Base-by-base conservation (phyloP, 257 asterid genomes). In the Nicotiana attenuata region DNA sequence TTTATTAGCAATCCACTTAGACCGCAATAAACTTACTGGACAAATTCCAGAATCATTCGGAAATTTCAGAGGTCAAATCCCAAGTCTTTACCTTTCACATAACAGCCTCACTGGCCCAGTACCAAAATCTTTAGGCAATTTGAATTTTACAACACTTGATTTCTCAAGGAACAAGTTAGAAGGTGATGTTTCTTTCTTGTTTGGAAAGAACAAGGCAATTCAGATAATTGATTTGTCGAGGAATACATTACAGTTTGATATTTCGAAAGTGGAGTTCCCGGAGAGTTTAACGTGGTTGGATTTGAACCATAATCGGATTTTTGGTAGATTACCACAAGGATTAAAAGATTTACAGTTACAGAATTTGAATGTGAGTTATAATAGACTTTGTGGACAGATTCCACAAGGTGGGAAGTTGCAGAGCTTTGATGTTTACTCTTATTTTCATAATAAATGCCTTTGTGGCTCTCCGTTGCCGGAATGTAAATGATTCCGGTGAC, bases 11-110 rank as follows among this genome's bases (percentile, higher is more conserved):
- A 73, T 93, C 6, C n/a, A 81, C 0, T 33, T 93, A 11, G 94
- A 88, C 82, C 80, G 90, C 28, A 92, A 93, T 87, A 84, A 76
- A 15, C 92, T 93, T 81, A 88, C 90, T 0, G 97, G 97, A 13
- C 4, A 56, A 28, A 88, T 93, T 64, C 97, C 97, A 0, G 91
- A 90, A 0, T 86, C 94, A 2, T 90, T 92, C 61, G 90, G 91
- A 4, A 82, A 79, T 0, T 76, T 90, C 61, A 56, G 56, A 3
- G 82, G 83, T 2, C 31, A 83, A 1, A 79, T 65, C 4, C 77
- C 87, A 14, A 57, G 78, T 47, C 87, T 90, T 63, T 75, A 31
- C 80, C 83, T 89, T 20, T 87, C 93, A 0, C 84, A 88, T 31
- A 90, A 91, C n/a, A 81, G 81, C 38, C 89, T 91, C 11, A 35